Conservation (phyloP, 2,329 filamentous ascomycete species). For the Monilinia laxa region DNA sequence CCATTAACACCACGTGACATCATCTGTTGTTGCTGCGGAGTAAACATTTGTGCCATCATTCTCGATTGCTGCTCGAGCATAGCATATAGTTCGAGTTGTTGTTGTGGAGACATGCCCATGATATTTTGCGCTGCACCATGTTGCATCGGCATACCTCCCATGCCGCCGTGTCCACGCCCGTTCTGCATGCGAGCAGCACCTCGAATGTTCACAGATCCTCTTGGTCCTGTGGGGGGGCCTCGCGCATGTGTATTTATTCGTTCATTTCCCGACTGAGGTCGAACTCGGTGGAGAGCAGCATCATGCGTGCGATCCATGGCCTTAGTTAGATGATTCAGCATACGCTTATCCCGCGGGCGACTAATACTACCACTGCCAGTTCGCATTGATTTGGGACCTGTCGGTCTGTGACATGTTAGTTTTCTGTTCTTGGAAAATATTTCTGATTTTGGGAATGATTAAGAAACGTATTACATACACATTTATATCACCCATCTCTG, state of each 20-base stretch:
- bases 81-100: conserved; percentile 72
- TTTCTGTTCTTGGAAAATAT: conserved; percentile 23
- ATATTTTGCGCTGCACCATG: conserved; percentile 46
- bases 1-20: conserved; percentile 44
- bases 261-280: conserved; percentile 68
- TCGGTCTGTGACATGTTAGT: conserved; percentile 66
- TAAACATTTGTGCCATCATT: conserved; percentile 72
- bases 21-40: conserved; percentile 47
- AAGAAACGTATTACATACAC: conserved; percentile 50
- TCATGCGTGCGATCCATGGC: conserved; percentile 77
- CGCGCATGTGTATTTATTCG: conserved; percentile 78
- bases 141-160: conserved; percentile 45
- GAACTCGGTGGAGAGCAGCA: conserved; percentile 76
- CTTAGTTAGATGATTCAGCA: conserved; percentile 82
- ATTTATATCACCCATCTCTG: conserved; percentile 50
- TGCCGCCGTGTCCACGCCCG: conserved; percentile 50
- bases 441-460: neutral
- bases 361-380: conserved; percentile 52
- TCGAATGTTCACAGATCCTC: conserved; percentile 47
- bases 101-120: conserved; percentile 59
- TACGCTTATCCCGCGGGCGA: conserved; percentile 70
- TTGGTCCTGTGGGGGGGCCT: conserved; percentile 69
- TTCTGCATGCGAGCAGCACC: conserved; percentile 42
- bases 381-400: conserved; percentile 93
- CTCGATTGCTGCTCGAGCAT: conserved; percentile 84